phyloP scores from a whole-genome alignment of 139 green algal genomes.

The Chlamydomonas eustigma region DNA sequence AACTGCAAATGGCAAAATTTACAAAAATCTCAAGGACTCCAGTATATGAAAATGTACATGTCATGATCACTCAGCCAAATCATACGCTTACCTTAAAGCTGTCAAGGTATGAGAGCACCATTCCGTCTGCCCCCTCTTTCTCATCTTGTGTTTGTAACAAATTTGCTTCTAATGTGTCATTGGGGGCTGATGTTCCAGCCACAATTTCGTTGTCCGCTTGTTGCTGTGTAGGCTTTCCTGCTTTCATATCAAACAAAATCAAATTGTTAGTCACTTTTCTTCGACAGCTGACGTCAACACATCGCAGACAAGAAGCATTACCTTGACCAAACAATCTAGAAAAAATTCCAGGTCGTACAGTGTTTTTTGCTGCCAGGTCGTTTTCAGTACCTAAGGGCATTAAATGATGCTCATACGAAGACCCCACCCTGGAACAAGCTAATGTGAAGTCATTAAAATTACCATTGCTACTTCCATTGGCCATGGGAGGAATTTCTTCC shows the following conservation, averaged over 20 bases:
- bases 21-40: not conserved
- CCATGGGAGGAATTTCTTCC: no score
- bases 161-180: not conserved
- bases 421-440: no score
- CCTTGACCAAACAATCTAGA: not conserved
- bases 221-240: not conserved
- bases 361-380: not conserved
- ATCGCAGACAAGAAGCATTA: not conserved
- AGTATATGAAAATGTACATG: no score
- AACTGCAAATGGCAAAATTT: slow-evolving; percentile 1
- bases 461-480: no score
- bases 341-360: not conserved
- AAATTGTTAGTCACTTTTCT: not conserved
- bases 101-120: slow-evolving; percentile 8
- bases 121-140: not conserved
- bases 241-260: not conserved
- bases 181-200: not conserved
- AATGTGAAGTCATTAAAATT: no score
- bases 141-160: not conserved
- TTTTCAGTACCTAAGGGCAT: no score
- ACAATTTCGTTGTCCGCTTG: not conserved
- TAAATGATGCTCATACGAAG: no score
- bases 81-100: not conserved
- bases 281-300: not conserved
- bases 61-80: no score